Evolutionary conservation across 768 basidiomycete species (phyloP), one percentile per base, ranked within the genome.

Genomic region (Trametes cinnabarina): DNA sequence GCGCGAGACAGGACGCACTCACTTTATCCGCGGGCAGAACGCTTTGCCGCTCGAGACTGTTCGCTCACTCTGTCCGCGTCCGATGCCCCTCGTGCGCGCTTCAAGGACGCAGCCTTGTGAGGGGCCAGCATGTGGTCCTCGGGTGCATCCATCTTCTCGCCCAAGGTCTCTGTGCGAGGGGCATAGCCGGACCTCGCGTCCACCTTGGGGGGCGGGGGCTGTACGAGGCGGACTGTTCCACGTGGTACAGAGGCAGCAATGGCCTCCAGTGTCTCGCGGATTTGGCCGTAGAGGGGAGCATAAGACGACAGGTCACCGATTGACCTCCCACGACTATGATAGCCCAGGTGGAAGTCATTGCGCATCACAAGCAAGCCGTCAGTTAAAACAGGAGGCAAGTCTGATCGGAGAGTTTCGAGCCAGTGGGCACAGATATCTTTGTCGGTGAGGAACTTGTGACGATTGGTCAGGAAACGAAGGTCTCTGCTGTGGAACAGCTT

Each of bases 231-330:
- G 32, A 35, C 32, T 14, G 34, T 35, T 6, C 34, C 32, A 17
- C 32, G 47, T 12, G 34, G 19, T 12, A 48, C 47, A 3, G 34
- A 34, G 47, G 47, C 34, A 19, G 47, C 47, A 12, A 48, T 48
- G 34, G 19, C 5, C 3, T 35, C 20, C n/a, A 48, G 34, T 48
- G 23, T n/a, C 0, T 48, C 10, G 32, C 47, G 22, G 11, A 48
- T 19, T 32, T 20, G n/a, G 34, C 34, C 47, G 47, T 48, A 48
- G 47, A 48, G 34, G 47, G 47, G 47, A 22, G 47, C 34, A 20
- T 48, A 48, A 48, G 47, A 35, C 19, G 47, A 48, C 19, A 48
- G 7, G 47, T 48, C 47, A 35, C 47, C 47, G 19, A 48, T 48
- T 35, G 32, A 20, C 30, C 2, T 19, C 22, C 20, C n/a, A 12